phyloP scores from a whole-genome alignment of 73 alveolate genomes.

The Effrenium voratum region DNA sequence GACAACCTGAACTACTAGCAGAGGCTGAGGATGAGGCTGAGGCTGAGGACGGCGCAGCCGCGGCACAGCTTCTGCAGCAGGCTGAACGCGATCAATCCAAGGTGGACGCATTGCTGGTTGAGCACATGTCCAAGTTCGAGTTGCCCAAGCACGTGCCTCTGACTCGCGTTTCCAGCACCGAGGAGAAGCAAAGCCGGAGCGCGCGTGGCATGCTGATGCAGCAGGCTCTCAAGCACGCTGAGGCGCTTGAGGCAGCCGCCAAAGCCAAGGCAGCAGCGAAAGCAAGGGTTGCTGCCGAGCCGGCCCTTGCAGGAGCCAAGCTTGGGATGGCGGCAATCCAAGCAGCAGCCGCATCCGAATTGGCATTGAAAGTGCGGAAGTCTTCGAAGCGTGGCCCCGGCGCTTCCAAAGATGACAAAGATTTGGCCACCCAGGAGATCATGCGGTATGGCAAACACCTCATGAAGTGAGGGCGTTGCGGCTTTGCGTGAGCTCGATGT shows the following conservation, averaged over 20 bases:
- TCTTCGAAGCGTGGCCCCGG: too few relatives aligned
- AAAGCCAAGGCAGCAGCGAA: too few relatives aligned
- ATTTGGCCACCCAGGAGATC: neutral
- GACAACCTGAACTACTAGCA: neutral
- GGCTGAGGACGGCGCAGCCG: neutral
- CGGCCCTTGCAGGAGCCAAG: too few relatives aligned
- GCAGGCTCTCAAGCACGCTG: neutral
- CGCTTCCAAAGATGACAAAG: neutral
- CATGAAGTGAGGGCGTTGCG: neutral
- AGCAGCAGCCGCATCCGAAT: too few relatives aligned
- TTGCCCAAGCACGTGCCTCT: neutral
- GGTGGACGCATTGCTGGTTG: neutral
- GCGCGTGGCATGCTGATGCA: constrained; percentile 1
- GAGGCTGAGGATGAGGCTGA: neutral
- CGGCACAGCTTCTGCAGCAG: neutral
- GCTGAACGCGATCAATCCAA: neutral
- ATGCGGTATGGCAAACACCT: neutral
- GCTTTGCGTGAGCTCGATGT: too few relatives aligned
- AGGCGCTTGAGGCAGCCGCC: neutral
- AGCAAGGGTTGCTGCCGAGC: too few relatives aligned
- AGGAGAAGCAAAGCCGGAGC: neutral
- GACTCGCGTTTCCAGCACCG: neutral
- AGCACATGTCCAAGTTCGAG: neutral
- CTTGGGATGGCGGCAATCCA: too few relatives aligned
- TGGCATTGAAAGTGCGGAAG: too few relatives aligned